Conservation (phyloP, 2,329 filamentous ascomycete genomes). For the Exophiala spinifera region DNA sequence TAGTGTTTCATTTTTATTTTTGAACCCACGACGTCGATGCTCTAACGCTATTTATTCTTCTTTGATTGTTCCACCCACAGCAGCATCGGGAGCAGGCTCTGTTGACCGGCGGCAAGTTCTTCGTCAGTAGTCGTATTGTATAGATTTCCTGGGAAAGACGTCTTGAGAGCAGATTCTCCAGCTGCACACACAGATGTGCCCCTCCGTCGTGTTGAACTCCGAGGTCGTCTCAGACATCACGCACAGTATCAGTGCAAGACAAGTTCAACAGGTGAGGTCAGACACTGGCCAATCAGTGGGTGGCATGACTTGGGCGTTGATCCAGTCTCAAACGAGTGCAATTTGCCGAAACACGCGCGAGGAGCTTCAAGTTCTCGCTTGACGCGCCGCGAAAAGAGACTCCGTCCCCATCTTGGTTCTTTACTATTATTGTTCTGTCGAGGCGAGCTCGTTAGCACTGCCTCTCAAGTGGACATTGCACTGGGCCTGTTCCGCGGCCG, state of each 20-base stretch:
- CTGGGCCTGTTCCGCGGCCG: no score
- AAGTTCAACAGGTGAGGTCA: background rate
- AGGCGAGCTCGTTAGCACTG: background rate
- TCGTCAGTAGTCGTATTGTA: background rate
- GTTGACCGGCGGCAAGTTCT: background rate
- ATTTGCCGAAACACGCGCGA: slow-evolving; percentile 19
- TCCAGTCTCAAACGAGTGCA: slow-evolving; percentile 14
- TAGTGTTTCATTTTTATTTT: no score
- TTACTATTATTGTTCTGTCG: background rate
- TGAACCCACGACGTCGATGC: no score
- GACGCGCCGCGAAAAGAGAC: background rate
- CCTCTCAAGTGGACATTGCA: no score
- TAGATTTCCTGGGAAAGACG: background rate
- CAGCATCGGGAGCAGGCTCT: background rate
- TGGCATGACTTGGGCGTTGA: background rate
- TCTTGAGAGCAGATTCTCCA: background rate
- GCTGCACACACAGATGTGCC: no score
- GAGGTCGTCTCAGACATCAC: no score
- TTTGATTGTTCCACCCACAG: no score
- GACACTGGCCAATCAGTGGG: background rate
- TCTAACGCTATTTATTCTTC: no score
- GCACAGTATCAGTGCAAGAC: no score
- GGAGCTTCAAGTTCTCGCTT: slow-evolving; percentile 2
- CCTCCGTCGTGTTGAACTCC: no score
- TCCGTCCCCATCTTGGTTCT: background rate